Evolutionary conservation across 1,284 basidiomycete species (phyloP).

Genomic region (Pyrrhoderma noxium): DNA sequence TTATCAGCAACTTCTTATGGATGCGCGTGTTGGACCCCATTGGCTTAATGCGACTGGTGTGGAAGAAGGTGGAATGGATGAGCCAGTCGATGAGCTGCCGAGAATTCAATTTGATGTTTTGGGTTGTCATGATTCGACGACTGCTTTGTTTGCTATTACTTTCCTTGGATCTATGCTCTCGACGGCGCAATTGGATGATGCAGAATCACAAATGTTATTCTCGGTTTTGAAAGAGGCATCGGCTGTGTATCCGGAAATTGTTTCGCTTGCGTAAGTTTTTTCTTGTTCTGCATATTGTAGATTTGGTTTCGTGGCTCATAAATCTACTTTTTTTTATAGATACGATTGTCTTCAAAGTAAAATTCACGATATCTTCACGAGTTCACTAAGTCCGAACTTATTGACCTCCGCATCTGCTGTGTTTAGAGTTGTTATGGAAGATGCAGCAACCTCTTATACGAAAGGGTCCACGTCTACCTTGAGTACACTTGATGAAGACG

Average conservation of each 20-base stretch:
- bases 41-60: constrained; percentile 33
- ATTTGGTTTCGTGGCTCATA: too few relatives aligned
- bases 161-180: constrained; percentile 72
- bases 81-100: constrained; percentile 40
- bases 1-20: constrained; percentile 54
- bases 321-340: constrained; percentile 31
- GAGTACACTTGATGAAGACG: constrained; percentile 50
- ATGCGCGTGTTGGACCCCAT: constrained; percentile 49
- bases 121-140: constrained; percentile 57
- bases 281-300: constrained; percentile 16
- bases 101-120: constrained; percentile 51
- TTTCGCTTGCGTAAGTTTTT: constrained; percentile 64
- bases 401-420: constrained; percentile 68
- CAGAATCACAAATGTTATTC: constrained; percentile 78
- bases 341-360: constrained; percentile 76
- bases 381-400: constrained; percentile 65
- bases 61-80: constrained; percentile 5
- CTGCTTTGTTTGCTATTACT: constrained; percentile 67
- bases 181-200: constrained; percentile 74
- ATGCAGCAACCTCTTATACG: constrained; percentile 35
- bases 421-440: constrained; percentile 60
- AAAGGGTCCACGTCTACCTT: constrained; percentile 59
- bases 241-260: constrained; percentile 60
- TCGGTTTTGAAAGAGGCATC: constrained; percentile 72
- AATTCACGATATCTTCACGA: constrained; percentile 70